These are phyloP conservation scores for Nakaseomyces sp. DNA, from an alignment of 1,139 yeast genomes.

Conservation along the genomic window DNA sequence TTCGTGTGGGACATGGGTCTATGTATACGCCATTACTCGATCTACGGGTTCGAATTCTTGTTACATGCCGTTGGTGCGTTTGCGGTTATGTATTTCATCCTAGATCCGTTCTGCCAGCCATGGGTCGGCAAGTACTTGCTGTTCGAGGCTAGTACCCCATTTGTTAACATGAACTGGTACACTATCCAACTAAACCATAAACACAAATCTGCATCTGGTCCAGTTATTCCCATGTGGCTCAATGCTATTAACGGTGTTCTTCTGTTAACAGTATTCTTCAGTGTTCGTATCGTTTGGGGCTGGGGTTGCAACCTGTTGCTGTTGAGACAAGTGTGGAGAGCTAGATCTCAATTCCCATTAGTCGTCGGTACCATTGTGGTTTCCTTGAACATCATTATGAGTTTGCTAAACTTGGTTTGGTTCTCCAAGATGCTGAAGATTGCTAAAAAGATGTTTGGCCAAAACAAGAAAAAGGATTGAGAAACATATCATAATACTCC, in stretches of 20 bases:
- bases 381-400: conserved; percentile 52
- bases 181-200: conserved; percentile 56
- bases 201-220: conserved; percentile 17
- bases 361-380: conserved; percentile 42
- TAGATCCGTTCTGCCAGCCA: conserved; percentile 67
- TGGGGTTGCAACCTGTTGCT: conserved; percentile 50
- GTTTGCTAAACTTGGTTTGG: conserved; percentile 53
- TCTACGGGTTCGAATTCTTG: conserved; percentile 77
- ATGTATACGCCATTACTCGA: conserved; percentile 48
- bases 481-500: no score
- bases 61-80: conserved; percentile 57
- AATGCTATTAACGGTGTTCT: conserved; percentile 66
- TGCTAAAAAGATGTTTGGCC: conserved; percentile 43
- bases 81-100: conserved; percentile 50
- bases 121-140: conserved; percentile 78
- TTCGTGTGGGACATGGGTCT: conserved; percentile 81
- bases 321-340: conserved; percentile 31
- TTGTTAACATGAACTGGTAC: conserved; percentile 89
- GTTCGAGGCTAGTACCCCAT: conserved; percentile 90
- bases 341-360: conserved; percentile 36
- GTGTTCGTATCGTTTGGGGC: conserved; percentile 82
- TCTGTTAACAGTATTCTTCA: conserved; percentile 62
- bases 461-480: neutral
- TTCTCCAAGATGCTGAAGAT: conserved; percentile 76
- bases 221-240: conserved; percentile 43